Evolutionary conservation across 371 early-diverging fungal species (phyloP), one percentile per base, ranked within the genome.

Genomic region (Syncephalastrum contaminatum): DNA sequence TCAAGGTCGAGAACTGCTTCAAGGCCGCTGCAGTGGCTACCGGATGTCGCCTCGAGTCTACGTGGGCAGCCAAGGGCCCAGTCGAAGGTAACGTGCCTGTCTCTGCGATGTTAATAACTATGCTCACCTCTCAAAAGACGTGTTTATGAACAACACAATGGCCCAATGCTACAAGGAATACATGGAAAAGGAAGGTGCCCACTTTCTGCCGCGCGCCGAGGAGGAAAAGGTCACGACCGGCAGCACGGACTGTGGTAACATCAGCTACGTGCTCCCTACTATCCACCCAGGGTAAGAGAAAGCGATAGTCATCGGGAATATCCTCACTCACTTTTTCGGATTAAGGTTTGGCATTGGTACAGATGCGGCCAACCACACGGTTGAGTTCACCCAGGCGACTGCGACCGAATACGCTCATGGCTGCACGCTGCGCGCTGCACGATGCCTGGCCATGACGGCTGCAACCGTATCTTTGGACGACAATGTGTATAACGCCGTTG

Each of bases 211-310:
- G 13, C 72, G 75, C 1, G 47, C 56, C 0, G 64, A 61, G 15
- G 81, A 84, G 55, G 66, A 79, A 42, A 61, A 62, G 5, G 18
- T 52, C 24, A 67, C 67, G 7, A 56, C 53, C 22, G 89, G 82
- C 1, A 78, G 81, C 14, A 88, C 89, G 1, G 93, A 93, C 58
- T 86, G 89, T 80, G 93, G 91, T 25, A 90, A 91, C 48, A 58
- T 84, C 14, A 76, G 73, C 10, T 64, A 76, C 39, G 73, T 63
- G 13, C 46, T 77, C 8, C 76, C 76, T 4, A 64, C 66, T 1
- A 52, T 66, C 53, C 77, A 77, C 41, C 77, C 77, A 16, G 50
- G 19, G 50, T 25, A 25, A 47, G 59, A 46, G 16, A 36, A 13
- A 27, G 13, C 25, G 16, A 51, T 18, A 30, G 50, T n/a, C 5